Evolutionary conservation across 1,139 yeast species (phyloP), one percentile per base, ranked within the genome.

Genomic region (Pichia sp.): DNA sequence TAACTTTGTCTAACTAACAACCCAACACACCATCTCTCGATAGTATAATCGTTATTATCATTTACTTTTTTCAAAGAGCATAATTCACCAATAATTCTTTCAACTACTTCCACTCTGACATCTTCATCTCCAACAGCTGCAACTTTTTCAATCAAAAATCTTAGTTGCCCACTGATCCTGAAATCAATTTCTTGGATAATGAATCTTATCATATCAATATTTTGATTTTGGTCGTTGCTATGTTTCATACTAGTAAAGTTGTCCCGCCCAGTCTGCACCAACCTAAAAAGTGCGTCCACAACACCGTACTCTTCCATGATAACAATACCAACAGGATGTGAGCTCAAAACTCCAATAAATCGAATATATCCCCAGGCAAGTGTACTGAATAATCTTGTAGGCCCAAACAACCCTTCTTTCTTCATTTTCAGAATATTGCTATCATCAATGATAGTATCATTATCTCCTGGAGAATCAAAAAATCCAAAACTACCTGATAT

Each of bases 231-330:
- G 55, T 80, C 82, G 40, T 89, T 77, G 64, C 89, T 89, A 62
- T 86, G 85, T 6, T 38, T 34, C 19, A 16, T 10, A 19, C 49
- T 30, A 36, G 4, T 29, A 8, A 30, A 55, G 90, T 10, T 43
- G 13, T 49, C 48, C 31, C 47, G 10, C 15, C 29, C 23, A 15
- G 29, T 45, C 16, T 48, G 51, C 23, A 48, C 15, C 8, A 51
- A 10, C n/a, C 34, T 10, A 32, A 51, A 54, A 8, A 56, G 75
- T 70, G 88, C 82, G 57, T 86, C 90, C 70, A 89, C 88, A 61
- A 92, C 79, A 62, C 90, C 87, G 95, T 96, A 88, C 60, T 87
- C 83, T 52, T 83, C 85, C 59, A 93, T 69, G 64, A 92, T 74
- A 44, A 76, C 76, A 23, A 88, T 70, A 0, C 99, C 98, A 48